Evolutionary conservation across 2,329 filamentous ascomycete genomes (phyloP), one percentile per base, ranked within the genome.

Genomic region (Aspergillus fijiensis): DNA sequence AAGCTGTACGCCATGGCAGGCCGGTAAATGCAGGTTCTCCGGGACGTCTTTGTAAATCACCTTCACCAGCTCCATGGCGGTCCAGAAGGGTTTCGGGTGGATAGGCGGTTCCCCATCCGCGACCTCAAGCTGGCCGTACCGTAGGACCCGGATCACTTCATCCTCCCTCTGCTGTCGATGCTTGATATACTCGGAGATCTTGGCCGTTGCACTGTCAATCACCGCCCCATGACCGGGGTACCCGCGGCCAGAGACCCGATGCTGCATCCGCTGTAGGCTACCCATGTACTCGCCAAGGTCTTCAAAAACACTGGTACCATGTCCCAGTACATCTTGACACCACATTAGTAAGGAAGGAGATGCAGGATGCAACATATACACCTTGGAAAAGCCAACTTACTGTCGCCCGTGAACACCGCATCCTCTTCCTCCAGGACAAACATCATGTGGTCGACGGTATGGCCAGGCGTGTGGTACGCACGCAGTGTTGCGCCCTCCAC

Each of bases 211-310:
- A 63, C 95, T 84, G 42, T 87, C 84, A 25, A 98, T 82, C 3
- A 95, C 85, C 0, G 88, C 84, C 0, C 95, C 95, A 70, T 99
- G 95, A 4, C 91, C 94, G 0, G 95, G 94, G 73, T 96, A 98
- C 2, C 88, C 92, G 51, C 85, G 81, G 1, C 90, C 89, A 0
- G 75, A 66, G 10, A 73, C 76, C 67, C 91, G 78, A 23, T 76
- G 74, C 50, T 81, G 80, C 91, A 96, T 95, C 64, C 81, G 82
- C 45, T 86, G 81, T 12, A 96, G 79, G 60, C 87, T 91, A 21
- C 74, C 71, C 63, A 96, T 79, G 72, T 96, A 96, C 0, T 79
- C 77, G 1, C 78, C 74, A 9, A 96, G 80, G 64, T 95, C 86
- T 73, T 96, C 91, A 66, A 96, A 96, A 0, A 95, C 91, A 3